Evolutionary conservation across 257 asterid genomes (phyloP).

Genomic region (Salvia rosmarinus): DNA sequence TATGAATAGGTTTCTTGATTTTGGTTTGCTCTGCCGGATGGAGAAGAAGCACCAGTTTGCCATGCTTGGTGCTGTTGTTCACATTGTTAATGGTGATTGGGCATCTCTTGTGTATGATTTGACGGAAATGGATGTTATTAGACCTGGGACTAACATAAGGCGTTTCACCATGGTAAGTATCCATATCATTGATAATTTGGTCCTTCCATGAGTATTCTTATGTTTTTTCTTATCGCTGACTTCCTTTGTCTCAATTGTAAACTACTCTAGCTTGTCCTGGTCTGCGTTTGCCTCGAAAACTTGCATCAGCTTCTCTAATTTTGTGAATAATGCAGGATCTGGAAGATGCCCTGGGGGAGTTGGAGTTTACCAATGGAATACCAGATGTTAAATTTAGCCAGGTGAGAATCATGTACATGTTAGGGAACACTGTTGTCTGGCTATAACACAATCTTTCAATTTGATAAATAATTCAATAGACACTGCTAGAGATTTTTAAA

Average conservation of each 20-base stretch:
- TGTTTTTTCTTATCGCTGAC: neutral
- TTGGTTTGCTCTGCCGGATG: slow-evolving; percentile 97
- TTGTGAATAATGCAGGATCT: slow-evolving; percentile 64
- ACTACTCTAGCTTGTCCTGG: slow-evolving; percentile 5
- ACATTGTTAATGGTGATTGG: slow-evolving; percentile 97
- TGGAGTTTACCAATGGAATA: slow-evolving; percentile 69
- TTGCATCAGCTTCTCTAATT: slow-evolving; percentile 26
- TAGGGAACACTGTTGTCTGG: slow-evolving; percentile 16
- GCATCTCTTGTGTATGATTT: slow-evolving; percentile 78
- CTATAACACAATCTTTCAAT: neutral
- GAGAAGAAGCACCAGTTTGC: slow-evolving; percentile 93
- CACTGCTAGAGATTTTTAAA: slow-evolving; percentile 7
- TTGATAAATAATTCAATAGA: neutral
- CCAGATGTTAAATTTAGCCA: slow-evolving; percentile 87
- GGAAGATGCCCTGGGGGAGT: slow-evolving; percentile 73
- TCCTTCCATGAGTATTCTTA: slow-evolving; percentile 23
- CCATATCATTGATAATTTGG: slow-evolving; percentile 29
- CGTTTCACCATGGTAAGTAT: slow-evolving; percentile 82
- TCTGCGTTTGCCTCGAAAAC: neutral
- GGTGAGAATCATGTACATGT: slow-evolving; percentile 55
- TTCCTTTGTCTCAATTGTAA: slow-evolving; percentile 22
- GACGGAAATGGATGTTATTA: slow-evolving; percentile 82
- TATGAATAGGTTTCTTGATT: slow-evolving; percentile 81
- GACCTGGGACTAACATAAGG: slow-evolving; percentile 78
- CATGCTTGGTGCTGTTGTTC: slow-evolving; percentile 86